Evolutionary conservation across 306 rosid genomes (phyloP), one percentile per base, ranked within the genome.

Genomic region (Sophora flavescens): DNA sequence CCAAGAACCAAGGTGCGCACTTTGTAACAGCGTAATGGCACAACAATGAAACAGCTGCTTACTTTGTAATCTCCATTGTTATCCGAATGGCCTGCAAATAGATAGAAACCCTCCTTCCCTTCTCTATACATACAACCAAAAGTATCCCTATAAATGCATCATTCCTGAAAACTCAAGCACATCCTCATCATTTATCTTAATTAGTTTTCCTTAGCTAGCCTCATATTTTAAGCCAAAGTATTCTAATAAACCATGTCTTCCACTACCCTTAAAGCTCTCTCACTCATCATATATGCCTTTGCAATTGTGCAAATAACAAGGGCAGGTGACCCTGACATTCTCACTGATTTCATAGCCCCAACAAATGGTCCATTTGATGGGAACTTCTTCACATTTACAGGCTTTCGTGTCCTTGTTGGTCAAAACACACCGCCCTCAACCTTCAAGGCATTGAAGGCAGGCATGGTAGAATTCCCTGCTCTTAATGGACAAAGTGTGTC

Each of bases 401-500:
- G 87, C 57, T 7, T 86, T 0, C 84, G 89, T 0, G 28, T 8
- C 12, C 69, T 86, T 4, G 26, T 77, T 0, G 72, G 11, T 0
- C 61, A 13, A 8, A 12, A 3, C 4, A 50, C 68, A 2, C 73
- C 72, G 13, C 69, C 77, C 0, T 3, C 82, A 11, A 6, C 75
- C 2, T 84, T 91, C 53, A 85, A 68, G 26, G 83, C 30, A 1
- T 8, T 33, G 0, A 90, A 90, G 63, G 93, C 83, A 26, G 74
- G 56, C 50, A 1, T 80, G 68, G 18, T 2, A 0, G 88, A 91
- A 38, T 91, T 88, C 22, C 90, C 89, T 0, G 86, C 89, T 0
- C 83, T 91, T 0, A 44, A 48, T 3, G 90, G 96, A 18, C 91
- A 90, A 22, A 86, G 93, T 75, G 93, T 90, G 8, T 80, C 91